Percentiles rank a stretch among this genome's conserved stretches.
Conservation (phyloP, 192 early-diverging fungal genomes). For the Spizellomyces punctatus region DNA sequence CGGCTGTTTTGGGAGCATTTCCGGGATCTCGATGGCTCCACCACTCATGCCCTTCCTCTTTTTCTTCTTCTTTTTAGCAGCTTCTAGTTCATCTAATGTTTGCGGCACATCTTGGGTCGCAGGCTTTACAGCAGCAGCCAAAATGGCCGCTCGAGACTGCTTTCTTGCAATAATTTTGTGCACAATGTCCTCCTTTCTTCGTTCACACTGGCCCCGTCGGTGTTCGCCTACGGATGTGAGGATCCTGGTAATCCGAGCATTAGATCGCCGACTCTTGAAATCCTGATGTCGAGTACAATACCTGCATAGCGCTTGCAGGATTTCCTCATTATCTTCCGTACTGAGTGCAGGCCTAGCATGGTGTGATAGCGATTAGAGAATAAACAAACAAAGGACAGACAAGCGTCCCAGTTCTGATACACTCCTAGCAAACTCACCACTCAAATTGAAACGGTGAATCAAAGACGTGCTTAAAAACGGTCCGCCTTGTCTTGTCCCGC, state of each 20-base stretch:
- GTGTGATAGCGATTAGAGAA: background rate
- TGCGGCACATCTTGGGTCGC: background rate
- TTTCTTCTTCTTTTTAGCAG: slow-evolving; percentile 13
- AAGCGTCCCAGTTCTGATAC: background rate
- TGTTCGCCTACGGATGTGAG: slow-evolving; percentile 14
- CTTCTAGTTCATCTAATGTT: slow-evolving; percentile 28
- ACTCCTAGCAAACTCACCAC: slow-evolving; percentile 13
- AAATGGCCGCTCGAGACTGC: background rate
- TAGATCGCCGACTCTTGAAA: background rate
- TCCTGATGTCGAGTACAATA: background rate
- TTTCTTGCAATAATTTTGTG: slow-evolving; percentile 2
- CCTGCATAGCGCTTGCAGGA: slow-evolving; percentile 15
- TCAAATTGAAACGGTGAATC: slow-evolving; percentile 25
- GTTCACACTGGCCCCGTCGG: background rate
- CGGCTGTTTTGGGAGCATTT: background rate
- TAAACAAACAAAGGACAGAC: background rate
- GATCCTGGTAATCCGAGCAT: background rate
- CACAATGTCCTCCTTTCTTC: background rate
- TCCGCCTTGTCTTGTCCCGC: slow-evolving; percentile 6
- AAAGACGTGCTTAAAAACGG: slow-evolving; percentile 25
- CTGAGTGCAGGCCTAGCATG: slow-evolving; percentile 2
- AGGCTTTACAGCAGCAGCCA: background rate
- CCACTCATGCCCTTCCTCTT: slow-evolving; percentile 10
- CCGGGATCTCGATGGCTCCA: background rate
- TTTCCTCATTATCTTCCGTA: slow-evolving; percentile 7